Conservation (phyloP, 2,329 filamentous ascomycete genomes). For the Chrysosporium queenslandicum region DNA sequence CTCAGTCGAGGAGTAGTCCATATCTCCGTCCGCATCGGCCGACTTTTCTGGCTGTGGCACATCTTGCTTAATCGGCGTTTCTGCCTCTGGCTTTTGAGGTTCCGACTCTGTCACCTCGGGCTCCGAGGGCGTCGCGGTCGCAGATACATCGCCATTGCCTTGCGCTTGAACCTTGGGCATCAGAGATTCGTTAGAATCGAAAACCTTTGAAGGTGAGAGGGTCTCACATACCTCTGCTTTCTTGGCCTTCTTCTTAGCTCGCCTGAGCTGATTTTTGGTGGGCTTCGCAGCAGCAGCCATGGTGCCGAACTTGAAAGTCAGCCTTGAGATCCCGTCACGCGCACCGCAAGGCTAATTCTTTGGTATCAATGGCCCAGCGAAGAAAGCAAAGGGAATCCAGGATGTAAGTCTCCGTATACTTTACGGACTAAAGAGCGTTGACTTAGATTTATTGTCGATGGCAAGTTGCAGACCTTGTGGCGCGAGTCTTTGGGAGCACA, state of each 20-base stretch:
- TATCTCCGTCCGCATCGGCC: conserved; percentile 35
- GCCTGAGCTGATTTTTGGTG: conserved; percentile 88
- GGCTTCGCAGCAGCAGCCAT: conserved; percentile 47
- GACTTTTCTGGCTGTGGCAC: neutral
- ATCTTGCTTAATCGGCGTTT: neutral
- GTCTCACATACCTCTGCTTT: conserved; percentile 51
- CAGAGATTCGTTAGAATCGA: neutral
- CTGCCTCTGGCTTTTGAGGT: neutral
- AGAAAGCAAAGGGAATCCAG: neutral
- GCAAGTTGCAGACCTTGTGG: neutral
- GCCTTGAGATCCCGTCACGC: neutral
- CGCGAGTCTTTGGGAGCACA: neutral
- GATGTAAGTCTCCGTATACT: neutral
- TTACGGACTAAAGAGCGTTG: neutral
- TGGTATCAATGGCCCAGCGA: neutral
- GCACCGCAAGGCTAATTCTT: neutral
- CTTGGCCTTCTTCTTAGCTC: conserved; percentile 88
- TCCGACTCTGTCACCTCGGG: conserved; percentile 3
- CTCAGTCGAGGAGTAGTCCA: conserved; percentile 14
- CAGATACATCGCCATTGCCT: conserved; percentile 7
- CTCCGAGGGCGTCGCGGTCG: conserved; percentile 8
- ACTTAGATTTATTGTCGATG: neutral
- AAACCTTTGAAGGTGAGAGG: neutral
- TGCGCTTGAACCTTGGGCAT: conserved; percentile 8
- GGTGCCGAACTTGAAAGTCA: neutral